These are phyloP conservation scores for Dendrocalamus sinicus DNA, from an alignment of 176 grass and related monocot genomes.

Conservation along the genomic window DNA sequence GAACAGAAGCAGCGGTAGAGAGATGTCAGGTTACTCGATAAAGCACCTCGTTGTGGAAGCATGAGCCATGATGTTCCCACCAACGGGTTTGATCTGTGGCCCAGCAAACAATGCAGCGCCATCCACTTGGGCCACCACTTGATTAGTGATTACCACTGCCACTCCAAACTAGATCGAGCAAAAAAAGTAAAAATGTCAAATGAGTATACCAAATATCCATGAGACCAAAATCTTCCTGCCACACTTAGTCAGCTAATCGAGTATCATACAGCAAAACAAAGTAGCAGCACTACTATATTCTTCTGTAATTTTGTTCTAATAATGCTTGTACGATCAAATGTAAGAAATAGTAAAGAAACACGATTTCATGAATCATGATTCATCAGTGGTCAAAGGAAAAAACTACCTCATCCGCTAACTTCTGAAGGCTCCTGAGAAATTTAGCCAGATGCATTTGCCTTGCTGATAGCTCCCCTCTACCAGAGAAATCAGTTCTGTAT, in stretches of 20 bases:
- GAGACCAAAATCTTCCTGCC: background rate
- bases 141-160: constrained; percentile 79
- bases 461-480: constrained; percentile 91
- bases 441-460: constrained; percentile 99
- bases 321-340: background rate
- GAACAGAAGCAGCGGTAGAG: background rate
- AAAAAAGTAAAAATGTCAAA: background rate
- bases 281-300: background rate
- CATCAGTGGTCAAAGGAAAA: background rate
- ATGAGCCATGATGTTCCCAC: constrained; percentile 84
- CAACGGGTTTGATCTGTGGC: constrained; percentile 74
- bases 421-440: constrained; percentile 94
- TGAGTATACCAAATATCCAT: background rate
- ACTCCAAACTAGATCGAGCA: constrained; percentile 65
- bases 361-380: background rate
- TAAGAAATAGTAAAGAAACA: background rate
- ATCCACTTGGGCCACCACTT: constrained; percentile 87
- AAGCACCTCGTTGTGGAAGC: constrained; percentile 68
- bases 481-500: constrained; percentile 96
- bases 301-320: background rate
- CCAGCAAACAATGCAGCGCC: constrained; percentile 73
- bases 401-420: constrained; percentile 83
- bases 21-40: constrained; percentile 19
- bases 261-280: background rate
- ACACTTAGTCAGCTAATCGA: background rate